These are phyloP conservation scores for Fusarium algeriense DNA, from an alignment of 2,329 filamentous ascomycete species.

Conservation along the genomic window DNA sequence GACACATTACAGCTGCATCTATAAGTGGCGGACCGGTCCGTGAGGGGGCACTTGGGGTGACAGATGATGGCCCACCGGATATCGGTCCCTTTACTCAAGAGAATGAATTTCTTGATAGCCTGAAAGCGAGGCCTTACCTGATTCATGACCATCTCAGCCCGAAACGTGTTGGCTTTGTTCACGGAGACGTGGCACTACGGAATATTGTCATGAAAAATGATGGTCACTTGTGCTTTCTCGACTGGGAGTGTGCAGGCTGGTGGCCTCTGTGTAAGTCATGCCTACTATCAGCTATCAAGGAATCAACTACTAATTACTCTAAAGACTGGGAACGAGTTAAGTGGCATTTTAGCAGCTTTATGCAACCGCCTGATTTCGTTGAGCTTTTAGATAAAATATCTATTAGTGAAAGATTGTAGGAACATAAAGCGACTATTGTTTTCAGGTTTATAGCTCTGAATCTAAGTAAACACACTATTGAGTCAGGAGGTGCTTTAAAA, in stretches of 20 bases:
- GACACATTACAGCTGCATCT: neutral
- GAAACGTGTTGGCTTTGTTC: neutral
- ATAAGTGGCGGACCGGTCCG: neutral
- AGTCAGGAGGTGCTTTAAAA: no score
- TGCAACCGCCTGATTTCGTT: neutral
- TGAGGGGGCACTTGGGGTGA: neutral
- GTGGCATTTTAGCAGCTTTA: neutral
- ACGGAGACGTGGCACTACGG: neutral
- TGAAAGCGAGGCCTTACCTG: neutral
- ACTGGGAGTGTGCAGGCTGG: neutral
- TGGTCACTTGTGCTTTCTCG: neutral
- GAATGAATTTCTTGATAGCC: neutral
- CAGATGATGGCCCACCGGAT: neutral
- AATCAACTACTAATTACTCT: neutral
- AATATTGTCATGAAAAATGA: neutral
- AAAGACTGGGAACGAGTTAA: neutral
- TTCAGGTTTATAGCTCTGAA: no score
- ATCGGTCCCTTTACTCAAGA: neutral
- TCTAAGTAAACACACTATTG: no score
- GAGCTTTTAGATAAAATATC: neutral
- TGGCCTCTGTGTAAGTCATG: neutral
- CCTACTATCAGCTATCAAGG: neutral
- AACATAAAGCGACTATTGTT: no score
- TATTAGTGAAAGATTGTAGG: neutral
- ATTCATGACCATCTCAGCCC: neutral